phyloP scores from a whole-genome alignment of 495 filamentous ascomycete species.

The Hypoxylon intermedium region DNA sequence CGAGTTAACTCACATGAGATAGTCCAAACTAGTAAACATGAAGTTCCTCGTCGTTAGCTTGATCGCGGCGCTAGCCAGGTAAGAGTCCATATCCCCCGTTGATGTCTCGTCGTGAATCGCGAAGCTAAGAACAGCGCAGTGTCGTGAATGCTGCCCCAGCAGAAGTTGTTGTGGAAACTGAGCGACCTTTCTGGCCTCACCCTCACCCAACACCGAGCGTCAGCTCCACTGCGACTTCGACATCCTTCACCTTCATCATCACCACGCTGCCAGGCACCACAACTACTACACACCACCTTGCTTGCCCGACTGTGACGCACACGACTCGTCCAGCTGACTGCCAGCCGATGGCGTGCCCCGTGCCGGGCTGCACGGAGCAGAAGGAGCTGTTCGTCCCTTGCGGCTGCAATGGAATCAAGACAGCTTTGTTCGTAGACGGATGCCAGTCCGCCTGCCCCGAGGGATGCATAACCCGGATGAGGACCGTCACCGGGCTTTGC shows the following conservation, averaged over 20 bases:
- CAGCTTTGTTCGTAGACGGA: conserved; percentile 49
- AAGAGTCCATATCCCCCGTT: conserved; percentile 1
- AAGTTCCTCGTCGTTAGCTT: conserved; percentile 24
- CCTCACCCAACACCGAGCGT: conserved; percentile 13
- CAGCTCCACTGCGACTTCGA: conserved; percentile 18
- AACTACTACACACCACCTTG: not conserved
- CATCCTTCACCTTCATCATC: conserved; percentile 39
- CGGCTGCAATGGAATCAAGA: conserved; percentile 46
- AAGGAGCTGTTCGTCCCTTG: conserved; percentile 47
- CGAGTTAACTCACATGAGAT: conserved; percentile 6
- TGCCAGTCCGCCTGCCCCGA: conserved; percentile 48
- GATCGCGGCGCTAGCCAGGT: conserved; percentile 32
- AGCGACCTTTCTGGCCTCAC: no score
- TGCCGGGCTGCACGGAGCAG: conserved; percentile 48
- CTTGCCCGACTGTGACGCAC: conserved; percentile 51
- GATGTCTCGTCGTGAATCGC: not conserved
- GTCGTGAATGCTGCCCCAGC: conserved; percentile 7
- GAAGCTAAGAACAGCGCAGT: conserved; percentile 12
- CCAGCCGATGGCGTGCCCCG: conserved; percentile 46
- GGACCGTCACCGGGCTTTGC: conserved; percentile 40
- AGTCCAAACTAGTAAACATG: conserved; percentile 26
- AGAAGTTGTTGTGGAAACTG: not conserved
- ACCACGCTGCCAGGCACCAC: conserved; percentile 36
- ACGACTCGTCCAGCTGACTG: conserved; percentile 50
- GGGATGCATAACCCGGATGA: conserved; percentile 47